These are phyloP conservation scores for Alternaria tenuissima DNA, from an alignment of 2,329 filamentous ascomycete genomes.

Conservation along the genomic window DNA sequence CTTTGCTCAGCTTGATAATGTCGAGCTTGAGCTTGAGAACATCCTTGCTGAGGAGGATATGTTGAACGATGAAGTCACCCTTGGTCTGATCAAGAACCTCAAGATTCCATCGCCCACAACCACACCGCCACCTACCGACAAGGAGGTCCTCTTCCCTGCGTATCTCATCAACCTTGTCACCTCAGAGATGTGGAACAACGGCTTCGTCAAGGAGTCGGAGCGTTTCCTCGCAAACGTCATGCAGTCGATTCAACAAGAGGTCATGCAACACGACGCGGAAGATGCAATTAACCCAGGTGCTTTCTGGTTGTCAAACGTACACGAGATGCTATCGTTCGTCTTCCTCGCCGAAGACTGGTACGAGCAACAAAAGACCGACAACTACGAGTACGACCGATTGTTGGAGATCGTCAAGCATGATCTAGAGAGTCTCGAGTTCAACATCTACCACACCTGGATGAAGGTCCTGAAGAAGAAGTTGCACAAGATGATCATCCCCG, in stretches of 20 bases:
- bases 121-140: conserved; percentile 91
- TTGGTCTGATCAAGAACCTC: conserved; percentile 94
- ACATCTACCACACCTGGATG: conserved; percentile 99
- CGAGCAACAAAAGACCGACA: conserved; percentile 98
- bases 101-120: conserved; percentile 92
- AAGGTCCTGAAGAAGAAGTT: conserved; percentile 99
- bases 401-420: conserved; percentile 99
- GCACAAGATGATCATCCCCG: conserved; percentile 99
- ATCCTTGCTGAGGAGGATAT: conserved; percentile 94
- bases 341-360: conserved; percentile 99
- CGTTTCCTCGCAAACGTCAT: conserved; percentile 99
- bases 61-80: conserved; percentile 94
- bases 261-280: conserved; percentile 98
- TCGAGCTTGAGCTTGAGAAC: conserved; percentile 93
- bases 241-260: conserved; percentile 99
- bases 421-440: conserved; percentile 97
- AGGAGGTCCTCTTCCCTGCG: conserved; percentile 97
- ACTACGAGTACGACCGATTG: conserved; percentile 97
- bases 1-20: conserved; percentile 85
- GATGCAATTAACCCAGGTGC: conserved; percentile 96
- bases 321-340: conserved; percentile 99
- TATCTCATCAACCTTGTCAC: conserved; percentile 99
- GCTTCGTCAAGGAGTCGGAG: conserved; percentile 99
- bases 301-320: conserved; percentile 99
- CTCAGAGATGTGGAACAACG: conserved; percentile 99